Percentiles rank a stretch among this genome's conserved stretches.
Conservation (phyloP, 2,329 filamentous ascomycete genomes). For the Thermothelomyces thermophilus region DNA sequence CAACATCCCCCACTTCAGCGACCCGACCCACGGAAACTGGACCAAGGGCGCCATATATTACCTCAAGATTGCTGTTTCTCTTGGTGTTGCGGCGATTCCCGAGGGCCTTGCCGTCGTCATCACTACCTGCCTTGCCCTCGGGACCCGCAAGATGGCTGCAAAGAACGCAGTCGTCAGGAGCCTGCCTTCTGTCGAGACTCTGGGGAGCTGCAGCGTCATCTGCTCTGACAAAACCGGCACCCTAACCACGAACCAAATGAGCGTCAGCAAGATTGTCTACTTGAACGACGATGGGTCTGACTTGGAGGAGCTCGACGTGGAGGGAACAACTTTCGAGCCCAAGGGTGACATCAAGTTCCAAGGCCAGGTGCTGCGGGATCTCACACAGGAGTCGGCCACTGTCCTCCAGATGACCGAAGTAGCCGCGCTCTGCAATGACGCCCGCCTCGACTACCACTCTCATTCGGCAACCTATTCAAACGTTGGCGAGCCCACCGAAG, state of each 20-base stretch:
- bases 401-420: constrained; percentile 70
- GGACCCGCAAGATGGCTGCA: constrained; percentile 96
- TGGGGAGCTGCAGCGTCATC: constrained; percentile 98
- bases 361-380: constrained; percentile 61
- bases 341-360: constrained; percentile 64
- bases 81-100: constrained; percentile 94
- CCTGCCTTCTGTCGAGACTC: constrained; percentile 90
- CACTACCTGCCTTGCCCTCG: constrained; percentile 93
- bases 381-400: constrained; percentile 66
- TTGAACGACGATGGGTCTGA: constrained; percentile 66
- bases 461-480: constrained; percentile 69
- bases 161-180: constrained; percentile 97
- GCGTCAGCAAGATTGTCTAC: constrained; percentile 86
- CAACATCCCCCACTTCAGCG: constrained; percentile 95
- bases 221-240: constrained; percentile 99
- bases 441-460: constrained; percentile 73
- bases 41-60: constrained; percentile 98
- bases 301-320: constrained; percentile 79
- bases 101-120: constrained; percentile 97
- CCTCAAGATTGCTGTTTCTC: constrained; percentile 96
- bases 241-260: constrained; percentile 98
- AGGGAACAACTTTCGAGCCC: constrained; percentile 88
- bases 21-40: constrained; percentile 88
- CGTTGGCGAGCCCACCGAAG: constrained; percentile 92
- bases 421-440: constrained; percentile 79